Percentiles rank a stretch among this genome's conserved stretches.
Conservation (phyloP, 1,139 yeast species). For the Blastobotrys arbuscula region DNA sequence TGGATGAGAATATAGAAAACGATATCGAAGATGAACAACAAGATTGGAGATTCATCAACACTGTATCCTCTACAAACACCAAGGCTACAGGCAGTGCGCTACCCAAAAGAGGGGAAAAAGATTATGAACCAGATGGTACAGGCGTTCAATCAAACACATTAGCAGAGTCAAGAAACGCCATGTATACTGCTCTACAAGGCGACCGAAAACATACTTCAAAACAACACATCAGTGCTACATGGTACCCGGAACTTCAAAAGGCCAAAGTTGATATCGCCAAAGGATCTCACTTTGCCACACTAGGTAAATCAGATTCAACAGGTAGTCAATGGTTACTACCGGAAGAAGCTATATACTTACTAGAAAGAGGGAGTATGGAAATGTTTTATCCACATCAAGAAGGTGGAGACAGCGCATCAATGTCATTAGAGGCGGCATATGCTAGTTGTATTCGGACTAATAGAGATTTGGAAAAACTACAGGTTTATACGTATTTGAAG, state of each 20-base stretch:
- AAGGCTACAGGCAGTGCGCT: constrained; percentile 20
- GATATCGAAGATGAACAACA: constrained; percentile 5
- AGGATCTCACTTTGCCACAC: constrained; percentile 69
- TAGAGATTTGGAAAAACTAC: constrained; percentile 51
- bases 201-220: constrained; percentile 52
- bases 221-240: constrained; percentile 38
- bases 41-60: constrained; percentile 2
- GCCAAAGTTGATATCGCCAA: constrained; percentile 54
- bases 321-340: constrained; percentile 49
- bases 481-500: constrained; percentile 69
- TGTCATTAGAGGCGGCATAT: constrained; percentile 66
- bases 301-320: constrained; percentile 54
- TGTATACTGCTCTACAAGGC: constrained; percentile 62
- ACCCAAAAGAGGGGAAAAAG: constrained; percentile 80
- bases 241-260: constrained; percentile 38
- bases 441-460: constrained; percentile 43
- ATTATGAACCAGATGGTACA: constrained; percentile 81
- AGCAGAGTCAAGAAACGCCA: constrained; percentile 54
- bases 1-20: neutral
- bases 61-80: neutral
- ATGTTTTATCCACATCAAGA: constrained; percentile 38
- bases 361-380: constrained; percentile 76
- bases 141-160: constrained; percentile 49
- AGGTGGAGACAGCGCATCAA: constrained; percentile 35
- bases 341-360: constrained; percentile 69